These are phyloP conservation scores for Anaeramoeba flamelloides DNA, from an alignment of 78 protist species.

Conservation along the genomic window DNA sequence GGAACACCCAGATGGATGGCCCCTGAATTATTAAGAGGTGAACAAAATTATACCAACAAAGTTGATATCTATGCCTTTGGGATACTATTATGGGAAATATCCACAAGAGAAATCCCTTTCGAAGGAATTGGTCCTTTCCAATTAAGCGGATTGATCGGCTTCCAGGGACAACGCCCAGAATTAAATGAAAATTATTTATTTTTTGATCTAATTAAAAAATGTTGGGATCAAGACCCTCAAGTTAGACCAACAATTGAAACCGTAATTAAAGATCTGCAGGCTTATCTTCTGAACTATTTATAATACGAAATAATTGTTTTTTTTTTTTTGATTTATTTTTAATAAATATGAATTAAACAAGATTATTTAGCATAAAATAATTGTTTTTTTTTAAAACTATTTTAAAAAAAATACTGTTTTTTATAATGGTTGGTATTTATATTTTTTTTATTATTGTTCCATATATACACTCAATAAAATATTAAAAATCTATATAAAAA, in stretches of 20 bases:
- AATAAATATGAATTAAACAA: too few relatives aligned
- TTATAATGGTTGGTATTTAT: too few relatives aligned
- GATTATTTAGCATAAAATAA: too few relatives aligned
- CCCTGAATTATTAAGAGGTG: neutral
- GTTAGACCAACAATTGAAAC: neutral
- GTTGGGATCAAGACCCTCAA: neutral
- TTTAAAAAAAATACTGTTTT: too few relatives aligned
- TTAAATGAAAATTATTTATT: neutral
- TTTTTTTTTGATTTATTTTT: too few relatives aligned
- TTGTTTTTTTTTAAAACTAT: too few relatives aligned
- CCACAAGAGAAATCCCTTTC: neutral
- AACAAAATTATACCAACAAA: neutral
- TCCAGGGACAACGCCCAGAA: neutral
- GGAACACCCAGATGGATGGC: neutral
- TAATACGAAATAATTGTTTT: too few relatives aligned
- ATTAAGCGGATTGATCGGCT: neutral
- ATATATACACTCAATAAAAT: too few relatives aligned
- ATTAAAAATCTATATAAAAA: too few relatives aligned
- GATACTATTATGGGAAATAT: neutral
- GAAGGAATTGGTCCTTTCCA: neutral
- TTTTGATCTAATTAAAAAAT: neutral
- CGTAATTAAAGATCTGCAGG: too few relatives aligned
- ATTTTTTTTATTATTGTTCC: too few relatives aligned
- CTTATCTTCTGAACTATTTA: too few relatives aligned
- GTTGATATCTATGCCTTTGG: neutral